Base-by-base conservation (phyloP, 805 yeast species). In the Candida manassasensis region DNA sequence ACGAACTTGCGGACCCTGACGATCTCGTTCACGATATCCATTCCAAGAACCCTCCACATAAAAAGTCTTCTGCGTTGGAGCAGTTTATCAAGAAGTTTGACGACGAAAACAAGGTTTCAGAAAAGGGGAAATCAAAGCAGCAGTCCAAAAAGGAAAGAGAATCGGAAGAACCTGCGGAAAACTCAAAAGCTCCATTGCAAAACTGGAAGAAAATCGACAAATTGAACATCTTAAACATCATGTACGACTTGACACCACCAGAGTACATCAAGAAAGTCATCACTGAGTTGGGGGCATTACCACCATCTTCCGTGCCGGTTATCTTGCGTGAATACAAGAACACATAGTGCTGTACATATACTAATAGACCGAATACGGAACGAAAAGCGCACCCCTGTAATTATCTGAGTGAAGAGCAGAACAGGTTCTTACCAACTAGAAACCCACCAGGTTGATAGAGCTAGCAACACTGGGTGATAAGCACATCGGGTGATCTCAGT, bases 221-320 rank as follows among this genome's bases (percentile, higher is more conserved):
- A 41, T 69, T 87, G 50, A 83, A 81, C 59, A 74, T 87, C 18
- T 76, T 89, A 51, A 87, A 87, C 53, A 79, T 93, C 44, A 73
- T 93, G 74, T 93, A 86, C 58, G 98, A 93, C 61, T 71, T 93
- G 48, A 90, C 97, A 1, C 97, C 96, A 22, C 95, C 96, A 10
- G 85, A 81, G 47, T 85, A 84, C 53, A 86, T 93, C 50, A 89
- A 90, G 57, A 93, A 93, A 65, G 87, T 93, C 40, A 87, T 93
- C 36, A 93, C 97, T 2, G 98, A 93, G 59, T 78, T 90, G 44
- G 98, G 98, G 19, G 86, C 95, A 2, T 71, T 93, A 47, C 98
- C 98, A 8, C 96, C 98, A 28, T 84, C 95, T n/a, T 87, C 97
- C 2, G 97, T 93, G 39, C 98, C 98, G 18, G 97, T 93, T 32